Percentiles rank a stretch among this genome's conserved stretches.
phyloP scores from a whole-genome alignment of 2,329 filamentous ascomycete species.

The Parastagonospora nodorum region DNA sequence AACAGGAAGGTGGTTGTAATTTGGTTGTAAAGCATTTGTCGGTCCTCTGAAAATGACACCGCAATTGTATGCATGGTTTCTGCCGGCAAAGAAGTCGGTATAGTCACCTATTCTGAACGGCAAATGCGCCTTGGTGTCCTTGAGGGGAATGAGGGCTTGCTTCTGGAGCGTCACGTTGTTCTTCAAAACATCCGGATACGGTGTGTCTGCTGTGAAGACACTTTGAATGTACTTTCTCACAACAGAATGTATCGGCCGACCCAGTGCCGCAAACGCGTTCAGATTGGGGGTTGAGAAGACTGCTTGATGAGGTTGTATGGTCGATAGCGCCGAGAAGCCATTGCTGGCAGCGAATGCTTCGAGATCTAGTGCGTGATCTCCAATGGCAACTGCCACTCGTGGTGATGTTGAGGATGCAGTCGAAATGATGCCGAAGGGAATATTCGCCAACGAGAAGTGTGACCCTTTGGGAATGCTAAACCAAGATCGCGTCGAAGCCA shows the following conservation, averaged over 20 bases:
- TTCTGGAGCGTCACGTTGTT: conserved; percentile 64
- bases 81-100: conserved; percentile 82
- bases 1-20: conserved; percentile 81
- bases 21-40: conserved; percentile 75
- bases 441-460: conserved; percentile 78
- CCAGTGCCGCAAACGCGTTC: conserved; percentile 76
- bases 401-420: conserved; percentile 61
- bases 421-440: conserved; percentile 82
- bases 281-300: conserved; percentile 70
- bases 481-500: conserved; percentile 57
- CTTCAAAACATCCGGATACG: conserved; percentile 65
- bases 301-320: conserved; percentile 60
- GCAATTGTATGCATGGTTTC: conserved; percentile 77
- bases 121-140: conserved; percentile 67
- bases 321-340: conserved; percentile 64
- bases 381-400: conserved; percentile 73
- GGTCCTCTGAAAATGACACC: conserved; percentile 75
- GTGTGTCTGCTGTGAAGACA: conserved; percentile 65
- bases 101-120: conserved; percentile 83
- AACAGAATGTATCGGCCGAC: conserved; percentile 68
- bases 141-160: conserved; percentile 63
- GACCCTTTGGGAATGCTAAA: conserved; percentile 63
- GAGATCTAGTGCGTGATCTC: conserved; percentile 73
- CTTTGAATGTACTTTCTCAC: conserved; percentile 72
- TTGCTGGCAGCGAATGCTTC: conserved; percentile 62